Evolutionary conservation across 768 basidiomycete species (phyloP).

Genomic region (Sutorius australiensis): DNA sequence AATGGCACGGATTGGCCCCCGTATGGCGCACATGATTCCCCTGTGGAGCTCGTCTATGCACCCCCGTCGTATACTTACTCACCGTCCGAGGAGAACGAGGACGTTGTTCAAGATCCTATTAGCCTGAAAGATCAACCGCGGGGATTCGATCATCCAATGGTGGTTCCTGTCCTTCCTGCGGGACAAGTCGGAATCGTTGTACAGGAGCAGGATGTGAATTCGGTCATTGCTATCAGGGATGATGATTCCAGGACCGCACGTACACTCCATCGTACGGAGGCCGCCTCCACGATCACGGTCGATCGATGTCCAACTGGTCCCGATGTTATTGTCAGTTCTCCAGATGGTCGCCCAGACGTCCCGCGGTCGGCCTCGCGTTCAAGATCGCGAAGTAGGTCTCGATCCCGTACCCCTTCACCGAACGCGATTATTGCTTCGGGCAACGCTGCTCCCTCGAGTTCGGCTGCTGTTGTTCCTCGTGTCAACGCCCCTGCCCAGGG

Average conservation of each 20-base stretch:
- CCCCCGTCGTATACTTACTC: slow-evolving; percentile 41
- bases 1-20: slow-evolving; percentile 12
- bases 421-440: slow-evolving; percentile 14
- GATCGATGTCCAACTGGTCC: slow-evolving; percentile 18
- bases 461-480: slow-evolving; percentile 10
- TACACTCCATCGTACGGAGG: slow-evolving; percentile 11
- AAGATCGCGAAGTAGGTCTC: slow-evolving; percentile 36
- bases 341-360: slow-evolving; percentile 31
- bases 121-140: slow-evolving; percentile 10
- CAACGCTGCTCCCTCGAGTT: slow-evolving; percentile 10
- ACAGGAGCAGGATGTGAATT: slow-evolving; percentile 1
- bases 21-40: slow-evolving; percentile 38
- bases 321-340: slow-evolving; percentile 35
- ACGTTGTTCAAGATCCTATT: slow-evolving; percentile 18
- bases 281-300: slow-evolving; percentile 13
- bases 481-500: slow-evolving; percentile 7
- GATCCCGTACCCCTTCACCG: slow-evolving; percentile 47
- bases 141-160: slow-evolving; percentile 10
- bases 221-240: slow-evolving; percentile 15
- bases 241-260: slow-evolving; percentile 14
- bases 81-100: slow-evolving; percentile 15
- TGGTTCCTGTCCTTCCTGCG: slow-evolving; percentile 6
- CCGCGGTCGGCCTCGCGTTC: slow-evolving; percentile 31
- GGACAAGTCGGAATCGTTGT: not conserved
- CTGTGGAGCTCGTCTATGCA: slow-evolving; percentile 71